Evolutionary conservation across 805 yeast species (phyloP).

Genomic region (Saccharomycopsis sp.): DNA sequence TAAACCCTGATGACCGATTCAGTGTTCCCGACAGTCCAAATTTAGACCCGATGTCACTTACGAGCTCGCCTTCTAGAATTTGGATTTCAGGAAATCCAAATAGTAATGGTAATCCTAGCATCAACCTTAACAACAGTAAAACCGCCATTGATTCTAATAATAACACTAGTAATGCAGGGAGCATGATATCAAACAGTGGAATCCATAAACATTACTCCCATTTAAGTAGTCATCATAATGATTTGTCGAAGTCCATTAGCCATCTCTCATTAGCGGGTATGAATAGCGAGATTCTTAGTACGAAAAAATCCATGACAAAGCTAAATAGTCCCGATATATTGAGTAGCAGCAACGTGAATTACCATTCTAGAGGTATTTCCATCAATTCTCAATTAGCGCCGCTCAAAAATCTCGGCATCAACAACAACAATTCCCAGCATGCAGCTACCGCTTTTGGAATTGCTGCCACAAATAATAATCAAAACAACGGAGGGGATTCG

Average conservation of each 20-base stretch:
- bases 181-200: neutral
- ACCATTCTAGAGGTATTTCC: neutral
- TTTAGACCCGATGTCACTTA: constrained; percentile 13
- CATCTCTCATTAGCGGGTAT: constrained; percentile 14
- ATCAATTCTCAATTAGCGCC: neutral
- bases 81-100: neutral
- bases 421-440: neutral
- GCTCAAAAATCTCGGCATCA: neutral
- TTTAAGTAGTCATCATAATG: neutral
- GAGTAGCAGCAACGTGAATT: neutral
- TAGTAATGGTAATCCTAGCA: neutral
- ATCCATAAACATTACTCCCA: neutral
- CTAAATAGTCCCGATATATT: neutral
- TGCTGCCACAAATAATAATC: neutral
- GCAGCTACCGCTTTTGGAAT: neutral
- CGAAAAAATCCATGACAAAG: neutral
- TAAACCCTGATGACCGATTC: neutral
- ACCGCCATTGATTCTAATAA: neutral
- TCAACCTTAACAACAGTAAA: neutral
- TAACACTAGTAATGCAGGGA: neutral
- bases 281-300: neutral
- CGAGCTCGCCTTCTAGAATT: constrained; percentile 14
- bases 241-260: constrained; percentile 15
- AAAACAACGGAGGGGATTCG: constrained; percentile 6
- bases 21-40: constrained; percentile 16